Evolutionary conservation across 176 grass and related monocot species (phyloP).

Genomic region (Eremochloa ophiuroides): DNA sequence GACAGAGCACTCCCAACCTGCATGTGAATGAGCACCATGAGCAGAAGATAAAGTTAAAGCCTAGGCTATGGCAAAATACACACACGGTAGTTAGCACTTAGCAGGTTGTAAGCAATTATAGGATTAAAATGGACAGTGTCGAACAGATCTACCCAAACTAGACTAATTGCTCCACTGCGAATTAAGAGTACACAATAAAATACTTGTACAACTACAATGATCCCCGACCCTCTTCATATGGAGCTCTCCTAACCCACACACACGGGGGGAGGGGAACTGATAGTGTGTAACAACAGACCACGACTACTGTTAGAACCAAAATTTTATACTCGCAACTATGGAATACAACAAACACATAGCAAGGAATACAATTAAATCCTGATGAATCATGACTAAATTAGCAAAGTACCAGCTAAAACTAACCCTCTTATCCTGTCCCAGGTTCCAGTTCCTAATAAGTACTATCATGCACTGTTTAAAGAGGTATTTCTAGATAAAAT

Average conservation of each 20-base stretch:
- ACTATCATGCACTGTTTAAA: not conserved
- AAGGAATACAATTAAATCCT: not conserved
- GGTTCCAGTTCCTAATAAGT: not conserved
- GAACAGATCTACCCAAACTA: not conserved
- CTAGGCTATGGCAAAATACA: not conserved
- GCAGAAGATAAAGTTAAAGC: not conserved
- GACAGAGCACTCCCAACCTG: slow-evolving; percentile 96
- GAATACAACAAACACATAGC: not conserved
- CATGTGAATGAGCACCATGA: slow-evolving; percentile 16
- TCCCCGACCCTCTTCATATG: not conserved
- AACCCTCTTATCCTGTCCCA: not conserved
- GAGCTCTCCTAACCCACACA: not conserved
- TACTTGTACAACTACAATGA: not conserved
- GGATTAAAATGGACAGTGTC: not conserved
- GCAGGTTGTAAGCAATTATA: not conserved
- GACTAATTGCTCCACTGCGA: not conserved
- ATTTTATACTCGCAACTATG: not conserved
- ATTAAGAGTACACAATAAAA: not conserved
- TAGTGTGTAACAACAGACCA: not conserved
- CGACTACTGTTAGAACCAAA: not conserved
- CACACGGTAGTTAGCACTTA: not conserved
- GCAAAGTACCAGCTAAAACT: not conserved
- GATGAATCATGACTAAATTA: not conserved
- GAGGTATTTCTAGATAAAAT: not conserved
- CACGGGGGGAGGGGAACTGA: not conserved